Evolutionary conservation across 2,329 filamentous ascomycete species (phyloP), one percentile per base, ranked within the genome.

Genomic region (Apiospora aurea): DNA sequence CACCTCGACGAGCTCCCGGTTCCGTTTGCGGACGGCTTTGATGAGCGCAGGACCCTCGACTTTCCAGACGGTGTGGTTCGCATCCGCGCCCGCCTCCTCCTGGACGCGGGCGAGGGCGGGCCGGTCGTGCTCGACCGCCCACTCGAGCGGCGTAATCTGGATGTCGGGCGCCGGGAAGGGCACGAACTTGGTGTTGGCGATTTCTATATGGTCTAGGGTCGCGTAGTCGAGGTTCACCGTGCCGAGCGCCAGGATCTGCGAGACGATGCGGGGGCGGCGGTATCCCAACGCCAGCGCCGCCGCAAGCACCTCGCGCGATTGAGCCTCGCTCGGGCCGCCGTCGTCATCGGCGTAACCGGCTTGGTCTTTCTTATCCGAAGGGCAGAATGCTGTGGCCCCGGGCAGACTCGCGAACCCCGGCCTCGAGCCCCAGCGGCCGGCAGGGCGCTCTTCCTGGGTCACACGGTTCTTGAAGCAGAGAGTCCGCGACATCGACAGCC

Each of bases 181-280:
- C 2, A 46, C n/a, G 21, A 26, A 69, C 24, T 29, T 18, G n/a
- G 41, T 14, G 10, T 41, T 4, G 47, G 43, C 16, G 8, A 49
- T n/a, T 24, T 29, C 29, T 2, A 11, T 10, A 24, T 43, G 41
- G 38, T 26, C 18, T 6, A 67, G 41, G 53, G 49, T 67, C 34
- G 26, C 34, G n/a, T 47, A 34, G 14, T 49, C n/a, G 24, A 67
- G 43, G n/a, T 67, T 44, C 21, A 47, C 29, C 29, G 29, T 21
- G 16, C 46, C 70, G 47, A 51, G 66, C 16, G 53, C 46, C 4
- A 71, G 26, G n/a, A 71, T 68, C 24, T 71, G 44, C n/a, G 34
- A 38, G 21, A 61, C 29, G 47, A 69, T 5, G 13, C 43, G 26
- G 10, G 21, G 18, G 21, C 46, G 57, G 29, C 64, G 44, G 38